phyloP scores from a whole-genome alignment of 768 basidiomycete genomes.

The Austroboletus festivus region DNA sequence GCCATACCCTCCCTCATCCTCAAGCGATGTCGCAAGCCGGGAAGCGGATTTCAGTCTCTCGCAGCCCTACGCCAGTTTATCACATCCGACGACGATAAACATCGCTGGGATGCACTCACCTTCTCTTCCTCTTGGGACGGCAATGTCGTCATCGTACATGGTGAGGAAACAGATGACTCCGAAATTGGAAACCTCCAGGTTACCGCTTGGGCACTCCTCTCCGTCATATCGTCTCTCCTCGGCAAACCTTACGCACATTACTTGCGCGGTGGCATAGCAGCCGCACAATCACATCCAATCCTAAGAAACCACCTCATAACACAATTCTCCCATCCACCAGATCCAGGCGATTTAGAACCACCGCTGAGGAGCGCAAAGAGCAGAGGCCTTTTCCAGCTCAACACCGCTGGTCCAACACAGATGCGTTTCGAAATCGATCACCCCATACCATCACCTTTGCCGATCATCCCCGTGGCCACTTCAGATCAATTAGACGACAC shows the following conservation, averaged over 20 bases:
- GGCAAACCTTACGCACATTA: slow-evolving; percentile 57
- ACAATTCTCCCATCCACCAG: slow-evolving; percentile 14
- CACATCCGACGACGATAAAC: slow-evolving; percentile 72
- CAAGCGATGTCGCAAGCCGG: slow-evolving; percentile 75
- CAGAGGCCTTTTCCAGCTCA: slow-evolving; percentile 65
- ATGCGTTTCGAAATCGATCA: slow-evolving; percentile 61
- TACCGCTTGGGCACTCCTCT: slow-evolving; percentile 70
- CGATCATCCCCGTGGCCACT: slow-evolving; percentile 52
- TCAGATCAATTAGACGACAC: slow-evolving; percentile 39
- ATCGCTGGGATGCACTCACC: slow-evolving; percentile 60
- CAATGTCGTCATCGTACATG: slow-evolving; percentile 65
- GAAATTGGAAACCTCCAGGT: slow-evolving; percentile 53
- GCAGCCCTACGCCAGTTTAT: slow-evolving; percentile 76
- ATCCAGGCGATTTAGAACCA: slow-evolving; percentile 13
- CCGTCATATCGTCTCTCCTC: slow-evolving; percentile 59
- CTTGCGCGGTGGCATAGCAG: slow-evolving; percentile 68
- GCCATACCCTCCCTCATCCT: slow-evolving; percentile 89
- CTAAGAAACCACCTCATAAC: slow-evolving; percentile 49
- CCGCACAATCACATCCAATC: slow-evolving; percentile 55
- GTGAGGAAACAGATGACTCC: slow-evolving; percentile 71
- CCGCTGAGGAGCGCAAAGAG: slow-evolving; percentile 31
- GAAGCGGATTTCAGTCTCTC: slow-evolving; percentile 61
- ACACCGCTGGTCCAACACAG: slow-evolving; percentile 52
- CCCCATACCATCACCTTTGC: slow-evolving; percentile 47
- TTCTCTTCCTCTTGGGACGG: slow-evolving; percentile 66